These are phyloP conservation scores for Aspergillus carbonarius DNA, from an alignment of 2,329 filamentous ascomycete genomes.

Conservation along the genomic window DNA sequence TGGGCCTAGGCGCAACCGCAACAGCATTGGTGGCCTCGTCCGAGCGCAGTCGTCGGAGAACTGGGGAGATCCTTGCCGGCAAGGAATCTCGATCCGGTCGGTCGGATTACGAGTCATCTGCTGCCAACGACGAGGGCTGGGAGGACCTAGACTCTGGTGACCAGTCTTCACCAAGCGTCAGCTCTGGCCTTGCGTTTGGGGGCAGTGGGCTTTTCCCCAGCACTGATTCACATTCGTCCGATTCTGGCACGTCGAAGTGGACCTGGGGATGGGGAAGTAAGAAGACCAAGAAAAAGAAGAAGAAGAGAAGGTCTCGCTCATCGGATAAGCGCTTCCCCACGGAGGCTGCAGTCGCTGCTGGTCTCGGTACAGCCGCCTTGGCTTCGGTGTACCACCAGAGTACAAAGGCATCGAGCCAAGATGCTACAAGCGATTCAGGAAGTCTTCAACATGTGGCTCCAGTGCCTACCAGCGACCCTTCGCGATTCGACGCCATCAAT, in stretches of 20 bases:
- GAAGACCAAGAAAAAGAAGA: slow-evolving; percentile 32
- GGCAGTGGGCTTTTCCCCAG: slow-evolving; percentile 47
- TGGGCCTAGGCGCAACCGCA: slow-evolving; percentile 50
- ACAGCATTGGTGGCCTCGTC: slow-evolving; percentile 46
- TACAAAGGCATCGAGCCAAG: slow-evolving; percentile 18
- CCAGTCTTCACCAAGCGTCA: slow-evolving; percentile 53
- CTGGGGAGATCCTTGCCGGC: slow-evolving; percentile 34
- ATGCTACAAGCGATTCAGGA: slow-evolving; percentile 42
- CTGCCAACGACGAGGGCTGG: slow-evolving; percentile 54
- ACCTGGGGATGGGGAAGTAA: slow-evolving; percentile 59
- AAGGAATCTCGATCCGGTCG: slow-evolving; percentile 30
- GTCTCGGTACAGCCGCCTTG: slow-evolving; percentile 44
- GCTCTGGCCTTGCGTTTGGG: slow-evolving; percentile 63
- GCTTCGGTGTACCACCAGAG: slow-evolving; percentile 38
- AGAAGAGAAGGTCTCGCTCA: slow-evolving; percentile 17
- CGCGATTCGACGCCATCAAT: slow-evolving; percentile 57
- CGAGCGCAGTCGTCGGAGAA: slow-evolving; percentile 33
- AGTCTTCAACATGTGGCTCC: slow-evolving; percentile 63
- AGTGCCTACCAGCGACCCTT: slow-evolving; percentile 64
- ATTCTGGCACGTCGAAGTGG: slow-evolving; percentile 60
- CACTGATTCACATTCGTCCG: slow-evolving; percentile 53
- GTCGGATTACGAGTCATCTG: slow-evolving; percentile 27
- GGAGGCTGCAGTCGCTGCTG: slow-evolving; percentile 41
- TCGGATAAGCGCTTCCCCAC: slow-evolving; percentile 24
- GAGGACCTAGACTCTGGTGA: slow-evolving; percentile 59